These are phyloP conservation scores for Amanita brunnescens DNA, from an alignment of 768 basidiomycete species.

Conservation along the genomic window DNA sequence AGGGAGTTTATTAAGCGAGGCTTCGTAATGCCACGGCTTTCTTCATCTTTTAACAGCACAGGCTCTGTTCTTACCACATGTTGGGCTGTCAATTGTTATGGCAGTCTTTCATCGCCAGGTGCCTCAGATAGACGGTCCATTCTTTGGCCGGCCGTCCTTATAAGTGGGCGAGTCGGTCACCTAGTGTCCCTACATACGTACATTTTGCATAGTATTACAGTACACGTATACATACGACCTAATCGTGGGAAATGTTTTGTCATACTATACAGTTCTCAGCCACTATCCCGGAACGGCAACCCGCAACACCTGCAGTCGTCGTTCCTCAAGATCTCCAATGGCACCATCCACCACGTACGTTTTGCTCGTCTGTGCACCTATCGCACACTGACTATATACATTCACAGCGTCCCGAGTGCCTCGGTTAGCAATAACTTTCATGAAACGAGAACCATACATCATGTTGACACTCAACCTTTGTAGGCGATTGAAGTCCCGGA, in stretches of 20 bases:
- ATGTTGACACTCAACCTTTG: constrained; percentile 16
- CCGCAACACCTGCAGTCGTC: constrained; percentile 21
- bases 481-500: constrained; percentile 96
- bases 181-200: constrained; percentile 43
- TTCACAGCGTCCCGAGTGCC: constrained; percentile 44
- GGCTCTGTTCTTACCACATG: constrained; percentile 49
- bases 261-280: constrained; percentile 38
- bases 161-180: constrained; percentile 50
- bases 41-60: constrained; percentile 62
- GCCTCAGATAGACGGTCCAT: constrained; percentile 54
- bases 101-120: constrained; percentile 44
- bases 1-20: constrained; percentile 8
- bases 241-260: constrained; percentile 23
- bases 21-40: constrained; percentile 1
- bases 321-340: constrained; percentile 44
- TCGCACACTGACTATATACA: constrained; percentile 8
- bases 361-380: neutral
- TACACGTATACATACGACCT: neutral
- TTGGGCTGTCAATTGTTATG: constrained; percentile 29
- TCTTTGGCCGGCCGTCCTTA: constrained; percentile 54
- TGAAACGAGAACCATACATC: constrained; percentile 10
- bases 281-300: constrained; percentile 22
- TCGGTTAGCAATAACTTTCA: constrained; percentile 34
- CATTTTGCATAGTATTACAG: neutral
- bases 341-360: constrained; percentile 52